Conservation (phyloP, 257 asterid species). For the Verbascum thapsus region DNA sequence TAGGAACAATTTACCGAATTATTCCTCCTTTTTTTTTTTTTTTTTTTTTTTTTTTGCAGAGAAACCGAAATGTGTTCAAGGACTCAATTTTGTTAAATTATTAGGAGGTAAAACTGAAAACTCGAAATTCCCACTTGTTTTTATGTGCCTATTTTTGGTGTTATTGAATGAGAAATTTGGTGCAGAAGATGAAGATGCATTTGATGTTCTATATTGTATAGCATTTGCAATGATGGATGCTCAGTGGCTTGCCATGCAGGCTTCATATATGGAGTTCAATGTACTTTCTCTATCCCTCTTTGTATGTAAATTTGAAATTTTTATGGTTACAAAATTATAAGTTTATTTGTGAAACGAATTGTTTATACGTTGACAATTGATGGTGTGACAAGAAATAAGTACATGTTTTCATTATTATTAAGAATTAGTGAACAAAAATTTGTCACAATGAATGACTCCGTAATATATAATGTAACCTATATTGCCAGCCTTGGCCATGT, state of each 20-base stretch:
- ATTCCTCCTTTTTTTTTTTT: too few relatives aligned
- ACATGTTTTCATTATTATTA: too few relatives aligned
- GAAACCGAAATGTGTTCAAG: conserved; percentile 81
- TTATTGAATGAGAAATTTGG: conserved; percentile 19
- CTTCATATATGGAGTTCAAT: conserved; percentile 95
- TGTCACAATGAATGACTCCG: too few relatives aligned
- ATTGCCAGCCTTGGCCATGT: too few relatives aligned
- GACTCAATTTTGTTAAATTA: conserved; percentile 62
- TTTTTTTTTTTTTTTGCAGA: conserved; percentile 62
- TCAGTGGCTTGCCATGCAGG: conserved; percentile 97
- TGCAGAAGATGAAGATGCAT: conserved; percentile 87
- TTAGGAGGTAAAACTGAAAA: conserved; percentile 65
- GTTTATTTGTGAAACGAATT: too few relatives aligned
- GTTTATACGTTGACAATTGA: too few relatives aligned
- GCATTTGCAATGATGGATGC: conserved; percentile 93
- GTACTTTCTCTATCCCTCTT: conserved; percentile 45
- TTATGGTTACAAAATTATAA: too few relatives aligned
- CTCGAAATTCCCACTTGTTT: background rate
- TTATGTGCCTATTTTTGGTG: background rate
- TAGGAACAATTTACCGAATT: too few relatives aligned
- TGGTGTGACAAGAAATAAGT: too few relatives aligned
- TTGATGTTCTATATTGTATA: conserved; percentile 78
- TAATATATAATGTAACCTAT: too few relatives aligned
- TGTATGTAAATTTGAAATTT: too few relatives aligned
- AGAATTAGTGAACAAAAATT: background rate